A percentile compares a stretch with the other conserved stretches of the same genome.
These are phyloP conservation scores for Terfezia boudieri DNA, from an alignment of 495 filamentous ascomycete species.

Conservation along the genomic window DNA sequence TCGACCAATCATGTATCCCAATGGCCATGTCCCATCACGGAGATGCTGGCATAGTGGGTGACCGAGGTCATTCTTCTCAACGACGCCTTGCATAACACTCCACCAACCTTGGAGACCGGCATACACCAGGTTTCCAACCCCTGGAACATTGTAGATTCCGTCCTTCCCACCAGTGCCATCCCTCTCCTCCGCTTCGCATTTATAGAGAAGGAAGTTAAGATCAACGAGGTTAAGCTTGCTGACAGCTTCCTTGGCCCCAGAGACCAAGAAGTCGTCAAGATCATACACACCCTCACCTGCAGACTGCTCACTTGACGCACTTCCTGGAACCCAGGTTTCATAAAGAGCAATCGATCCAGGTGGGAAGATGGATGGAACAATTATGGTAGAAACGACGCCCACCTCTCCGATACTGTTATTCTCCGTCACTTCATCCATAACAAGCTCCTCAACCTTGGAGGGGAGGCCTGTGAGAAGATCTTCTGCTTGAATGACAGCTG, in stretches of 20 bases:
- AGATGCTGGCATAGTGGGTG: constrained; percentile 87
- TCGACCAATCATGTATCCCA: constrained; percentile 65
- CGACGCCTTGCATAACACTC: constrained; percentile 70
- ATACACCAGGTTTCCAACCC: constrained; percentile 67
- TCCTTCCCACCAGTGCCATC: constrained; percentile 59
- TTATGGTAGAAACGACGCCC: constrained; percentile 51
- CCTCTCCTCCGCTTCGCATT: constrained; percentile 77
- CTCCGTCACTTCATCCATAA: constrained; percentile 34
- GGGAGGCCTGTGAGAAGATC: constrained; percentile 56
- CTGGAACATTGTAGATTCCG: constrained; percentile 71
- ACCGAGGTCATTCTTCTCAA: constrained; percentile 72
- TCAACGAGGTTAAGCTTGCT: constrained; percentile 48
- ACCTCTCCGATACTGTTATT: constrained; percentile 17
- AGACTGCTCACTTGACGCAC: constrained; percentile 33
- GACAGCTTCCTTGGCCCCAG: constrained; percentile 62
- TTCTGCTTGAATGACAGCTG: constrained; percentile 42
- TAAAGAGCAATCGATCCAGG: constrained; percentile 88
- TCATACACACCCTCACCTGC: constrained; percentile 31
- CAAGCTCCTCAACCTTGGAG: constrained; percentile 44
- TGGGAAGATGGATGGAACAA: constrained; percentile 57
- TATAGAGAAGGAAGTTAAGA: constrained; percentile 78
- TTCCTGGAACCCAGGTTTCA: constrained; percentile 73
- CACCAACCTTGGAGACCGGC: constrained; percentile 97
- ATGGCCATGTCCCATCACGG: constrained; percentile 78
- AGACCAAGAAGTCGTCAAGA: constrained; percentile 53